Evolutionary conservation across 2,329 filamentous ascomycete species (phyloP), one percentile per base, ranked within the genome.

Genomic region (Phialophora tarda): DNA sequence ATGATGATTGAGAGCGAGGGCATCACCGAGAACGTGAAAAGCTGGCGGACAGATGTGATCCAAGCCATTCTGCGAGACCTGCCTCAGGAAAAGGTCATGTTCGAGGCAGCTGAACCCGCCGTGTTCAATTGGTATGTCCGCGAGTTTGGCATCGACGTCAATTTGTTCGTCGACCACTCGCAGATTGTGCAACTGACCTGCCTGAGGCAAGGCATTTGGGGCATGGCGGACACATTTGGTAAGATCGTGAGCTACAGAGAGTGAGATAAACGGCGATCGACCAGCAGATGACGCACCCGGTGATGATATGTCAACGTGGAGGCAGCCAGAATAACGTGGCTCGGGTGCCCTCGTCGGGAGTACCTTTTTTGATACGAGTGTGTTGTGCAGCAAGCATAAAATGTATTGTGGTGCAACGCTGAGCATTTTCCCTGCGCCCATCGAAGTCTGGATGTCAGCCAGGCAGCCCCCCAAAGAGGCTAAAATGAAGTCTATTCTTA

Each of bases 1-100:
- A 77, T 86, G 71, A 86, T 86, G 84, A 84, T 86, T 62, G 83
- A 87, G 72, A 85, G 83, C n/a, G 84, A 86, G 74, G 84, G 84
- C 0, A 86, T 86, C 69, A 86, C 84, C 0, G 84, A 86, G 76
- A 86, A 86, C 60, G 83, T 86, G 6, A 77, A 75, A 59, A 78
- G 74, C 8, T 86, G 85, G 85, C 76, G 83, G 63, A 86, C 83
- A 2, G 84, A 86, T 69, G 83, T 86, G 2, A 83, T 86, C 17
- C 82, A 83, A 48, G 74, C 74, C 30, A 84, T 86, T 51, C 76
- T 86, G 74, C 79, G 80, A 60, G 83, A 85, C 56, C 64, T 86
- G 23, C 82, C 83, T 0, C 67, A 76, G 11, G 83, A 86, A 67
- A 82, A 80, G 23, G 82, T 86, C 64, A 86, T 86, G 84, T 86